A percentile compares a stretch with the other conserved stretches of the same genome.
phyloP scores from a whole-genome alignment of 192 early-diverging fungal species.

The Coemansia sp. region DNA sequence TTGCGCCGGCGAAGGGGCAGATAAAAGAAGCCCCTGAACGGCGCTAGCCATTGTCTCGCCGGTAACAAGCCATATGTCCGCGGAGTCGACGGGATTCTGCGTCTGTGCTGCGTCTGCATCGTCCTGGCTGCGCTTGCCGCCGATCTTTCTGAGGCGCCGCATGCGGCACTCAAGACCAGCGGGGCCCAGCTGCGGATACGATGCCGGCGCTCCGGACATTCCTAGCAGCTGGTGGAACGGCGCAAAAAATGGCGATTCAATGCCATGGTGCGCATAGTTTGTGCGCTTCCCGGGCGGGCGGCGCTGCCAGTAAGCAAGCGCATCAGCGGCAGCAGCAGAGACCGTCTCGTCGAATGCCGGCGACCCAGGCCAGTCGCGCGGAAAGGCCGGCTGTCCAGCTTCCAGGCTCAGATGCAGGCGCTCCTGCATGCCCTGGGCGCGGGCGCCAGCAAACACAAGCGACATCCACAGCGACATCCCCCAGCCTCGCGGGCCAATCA shows the following conservation, averaged over 20 bases:
- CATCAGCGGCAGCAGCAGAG: constrained; percentile 34
- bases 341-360: constrained; percentile 59
- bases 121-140: constrained; percentile 9
- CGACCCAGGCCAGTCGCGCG: constrained; percentile 81
- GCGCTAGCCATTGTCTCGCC: constrained; percentile 23
- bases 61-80: constrained; percentile 30
- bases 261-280: constrained; percentile 72
- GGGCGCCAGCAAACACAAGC: constrained; percentile 82
- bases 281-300: constrained; percentile 77
- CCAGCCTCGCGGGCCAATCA: constrained; percentile 79
- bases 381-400: constrained; percentile 69
- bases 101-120: constrained; percentile 3
- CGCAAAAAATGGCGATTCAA: constrained; percentile 67
- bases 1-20: neutral
- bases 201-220: constrained; percentile 8
- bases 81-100: constrained; percentile 3
- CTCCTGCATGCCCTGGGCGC: constrained; percentile 75
- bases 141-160: constrained; percentile 28
- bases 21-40: constrained; percentile 8
- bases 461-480: constrained; percentile 85
- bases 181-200: constrained; percentile 19
- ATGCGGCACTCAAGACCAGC: constrained; percentile 40
- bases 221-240: constrained; percentile 57
- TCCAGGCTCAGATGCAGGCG: constrained; percentile 71
- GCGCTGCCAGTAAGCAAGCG: constrained; percentile 56